Percentiles rank a stretch among this genome's conserved stretches.
Conservation (phyloP, 805 yeast genomes). For the Peterozyma toletana region DNA sequence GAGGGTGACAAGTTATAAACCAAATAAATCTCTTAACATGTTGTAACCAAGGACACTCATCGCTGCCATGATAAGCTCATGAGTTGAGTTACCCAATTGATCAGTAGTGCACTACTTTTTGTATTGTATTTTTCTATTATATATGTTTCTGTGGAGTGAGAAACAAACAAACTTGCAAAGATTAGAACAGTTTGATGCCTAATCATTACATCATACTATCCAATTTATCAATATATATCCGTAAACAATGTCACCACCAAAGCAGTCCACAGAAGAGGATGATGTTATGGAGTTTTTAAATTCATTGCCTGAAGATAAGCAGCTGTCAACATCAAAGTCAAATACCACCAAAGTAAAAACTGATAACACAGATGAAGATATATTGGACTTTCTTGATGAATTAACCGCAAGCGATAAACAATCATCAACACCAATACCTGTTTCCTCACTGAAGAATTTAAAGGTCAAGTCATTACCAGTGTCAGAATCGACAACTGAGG, state of each 20-base stretch:
- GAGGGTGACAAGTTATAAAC: too few species aligned
- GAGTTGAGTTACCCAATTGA: too few species aligned
- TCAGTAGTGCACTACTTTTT: too few species aligned
- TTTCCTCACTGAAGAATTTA: too few species aligned
- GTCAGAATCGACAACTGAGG: constrained; percentile 1
- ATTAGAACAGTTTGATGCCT: background rate
- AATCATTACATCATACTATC: background rate
- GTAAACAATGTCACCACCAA: constrained; percentile 6
- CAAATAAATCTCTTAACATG: too few species aligned
- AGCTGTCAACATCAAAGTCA: constrained; percentile 9
- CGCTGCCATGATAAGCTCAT: too few species aligned
- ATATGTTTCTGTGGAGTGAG: too few species aligned
- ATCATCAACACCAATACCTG: too few species aligned
- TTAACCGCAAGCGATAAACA: constrained; percentile 50
- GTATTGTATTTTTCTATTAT: too few species aligned
- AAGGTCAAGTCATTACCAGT: background rate
- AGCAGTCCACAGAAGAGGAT: constrained; percentile 46
- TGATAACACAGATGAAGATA: constrained; percentile 41
- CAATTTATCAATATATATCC: background rate
- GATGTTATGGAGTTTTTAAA: constrained; percentile 78
- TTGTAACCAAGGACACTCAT: too few species aligned
- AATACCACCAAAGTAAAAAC: constrained; percentile 15
- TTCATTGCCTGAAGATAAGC: constrained; percentile 60
- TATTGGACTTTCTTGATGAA: constrained; percentile 57
- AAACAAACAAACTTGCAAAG: background rate